phyloP scores from a whole-genome alignment of 106 monocot genomes.

The Dioscorea dumetorum region DNA sequence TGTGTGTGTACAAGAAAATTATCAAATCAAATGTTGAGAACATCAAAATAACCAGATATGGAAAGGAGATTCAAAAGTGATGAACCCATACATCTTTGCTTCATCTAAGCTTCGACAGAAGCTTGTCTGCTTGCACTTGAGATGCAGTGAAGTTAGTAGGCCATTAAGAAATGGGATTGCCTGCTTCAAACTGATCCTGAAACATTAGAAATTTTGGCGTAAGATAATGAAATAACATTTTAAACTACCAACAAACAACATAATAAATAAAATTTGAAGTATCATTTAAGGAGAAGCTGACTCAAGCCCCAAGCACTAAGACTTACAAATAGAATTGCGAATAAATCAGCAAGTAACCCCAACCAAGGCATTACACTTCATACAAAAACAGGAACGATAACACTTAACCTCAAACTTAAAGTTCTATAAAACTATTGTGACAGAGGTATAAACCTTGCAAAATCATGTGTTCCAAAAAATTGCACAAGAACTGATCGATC shows the following conservation, averaged over 20 bases:
- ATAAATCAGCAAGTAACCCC: background rate
- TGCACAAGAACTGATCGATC: slow-evolving; percentile 75
- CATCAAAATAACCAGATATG: too few relatives aligned
- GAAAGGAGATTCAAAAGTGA: too few relatives aligned
- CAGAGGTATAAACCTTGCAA: slow-evolving; percentile 61
- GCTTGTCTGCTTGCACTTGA: slow-evolving; percentile 78
- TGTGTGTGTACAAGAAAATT: too few relatives aligned
- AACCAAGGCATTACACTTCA: background rate
- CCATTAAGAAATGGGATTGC: slow-evolving; percentile 85
- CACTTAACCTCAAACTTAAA: too few relatives aligned
- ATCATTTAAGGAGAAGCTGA: background rate
- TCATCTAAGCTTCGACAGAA: slow-evolving; percentile 82
- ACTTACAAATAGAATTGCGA: background rate
- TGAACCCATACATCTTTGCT: slow-evolving; percentile 63
- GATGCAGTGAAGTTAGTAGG: slow-evolving; percentile 67
- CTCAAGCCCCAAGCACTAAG: background rate
- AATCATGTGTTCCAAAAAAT: slow-evolving; percentile 99
- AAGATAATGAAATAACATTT: background rate
- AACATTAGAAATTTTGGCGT: background rate
- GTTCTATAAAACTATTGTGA: background rate
- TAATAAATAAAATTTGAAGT: background rate
- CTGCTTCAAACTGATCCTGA: slow-evolving; percentile 77
- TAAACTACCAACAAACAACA: background rate
- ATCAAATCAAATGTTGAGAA: too few relatives aligned
- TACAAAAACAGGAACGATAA: too few relatives aligned